phyloP scores from a whole-genome alignment of 495 filamentous ascomycete genomes.

The Xylona heveae region DNA sequence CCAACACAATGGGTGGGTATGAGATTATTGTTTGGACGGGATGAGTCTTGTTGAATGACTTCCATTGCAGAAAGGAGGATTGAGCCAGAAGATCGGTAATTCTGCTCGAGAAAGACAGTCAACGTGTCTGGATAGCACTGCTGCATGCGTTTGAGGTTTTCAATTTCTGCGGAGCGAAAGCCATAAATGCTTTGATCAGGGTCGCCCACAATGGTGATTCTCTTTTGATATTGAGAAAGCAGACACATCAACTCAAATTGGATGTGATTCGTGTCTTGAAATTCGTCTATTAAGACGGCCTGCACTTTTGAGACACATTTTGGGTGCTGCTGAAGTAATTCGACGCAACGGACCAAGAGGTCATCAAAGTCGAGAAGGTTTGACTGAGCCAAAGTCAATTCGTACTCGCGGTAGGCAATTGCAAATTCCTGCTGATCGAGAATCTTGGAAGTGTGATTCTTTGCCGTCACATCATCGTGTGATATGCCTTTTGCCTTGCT shows the following conservation, averaged over 20 bases:
- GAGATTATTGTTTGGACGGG: conserved; percentile 56
- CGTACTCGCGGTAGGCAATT: conserved; percentile 57
- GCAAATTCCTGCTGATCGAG: conserved; percentile 55
- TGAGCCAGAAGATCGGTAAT: conserved; percentile 84
- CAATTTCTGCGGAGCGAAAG: conserved; percentile 89
- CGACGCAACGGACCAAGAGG: conserved; percentile 62
- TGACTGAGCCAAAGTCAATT: conserved; percentile 45
- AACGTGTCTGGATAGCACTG: conserved; percentile 54
- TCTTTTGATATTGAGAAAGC: conserved; percentile 46
- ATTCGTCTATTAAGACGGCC: conserved; percentile 89
- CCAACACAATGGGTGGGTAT: conserved; percentile 65
- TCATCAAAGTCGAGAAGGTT: conserved; percentile 95
- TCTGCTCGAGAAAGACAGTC: conserved; percentile 76
- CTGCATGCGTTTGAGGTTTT: conserved; percentile 67
- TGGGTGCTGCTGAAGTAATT: conserved; percentile 56
- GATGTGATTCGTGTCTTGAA: conserved; percentile 89
- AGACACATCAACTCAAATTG: conserved; percentile 93
- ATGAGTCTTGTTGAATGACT: conserved; percentile 81
- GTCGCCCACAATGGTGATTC: conserved; percentile 89
- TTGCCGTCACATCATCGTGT: conserved; percentile 20
- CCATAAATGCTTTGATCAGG: conserved; percentile 98
- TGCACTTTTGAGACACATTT: conserved; percentile 83
- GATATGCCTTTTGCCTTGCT: conserved; percentile 54
- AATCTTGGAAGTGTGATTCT: conserved; percentile 20
- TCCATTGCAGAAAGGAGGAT: conserved; percentile 65